A percentile compares a stretch with the other conserved stretches of the same genome.
Conservation (phyloP, 75 land plant species). For the Sequoiadendron giganteum region DNA sequence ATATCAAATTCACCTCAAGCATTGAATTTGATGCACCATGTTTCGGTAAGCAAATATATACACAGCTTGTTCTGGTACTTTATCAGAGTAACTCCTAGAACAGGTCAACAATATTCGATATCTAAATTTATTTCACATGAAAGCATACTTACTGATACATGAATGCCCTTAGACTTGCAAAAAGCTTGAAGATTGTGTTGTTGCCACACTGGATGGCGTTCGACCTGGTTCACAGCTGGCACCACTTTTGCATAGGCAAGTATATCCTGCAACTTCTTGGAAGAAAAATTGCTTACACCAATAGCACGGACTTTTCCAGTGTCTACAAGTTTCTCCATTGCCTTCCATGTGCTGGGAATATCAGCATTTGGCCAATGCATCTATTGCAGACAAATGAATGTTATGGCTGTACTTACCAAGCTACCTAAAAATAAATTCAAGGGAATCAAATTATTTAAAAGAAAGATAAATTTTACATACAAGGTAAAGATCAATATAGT, state of each 20-base stretch:
- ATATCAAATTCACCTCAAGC: neutral
- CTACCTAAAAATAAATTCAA: neutral
- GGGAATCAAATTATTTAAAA: neutral
- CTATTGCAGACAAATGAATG: neutral
- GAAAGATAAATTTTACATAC: conserved; percentile 11
- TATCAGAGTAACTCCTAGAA: neutral
- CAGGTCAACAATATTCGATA: neutral
- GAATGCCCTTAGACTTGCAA: conserved; percentile 25
- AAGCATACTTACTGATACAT: conserved; percentile 27
- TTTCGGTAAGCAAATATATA: neutral
- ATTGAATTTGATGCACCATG: neutral
- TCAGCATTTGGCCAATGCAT: conserved; percentile 12
- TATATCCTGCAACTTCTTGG: conserved; percentile 25
- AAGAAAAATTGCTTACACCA: conserved; percentile 47
- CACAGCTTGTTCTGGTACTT: neutral
- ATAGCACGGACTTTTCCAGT: conserved; percentile 29
- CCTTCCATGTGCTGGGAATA: conserved; percentile 38
- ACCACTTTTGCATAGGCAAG: conserved; percentile 25
- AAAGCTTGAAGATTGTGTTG: conserved; percentile 30
- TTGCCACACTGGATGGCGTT: conserved; percentile 49
- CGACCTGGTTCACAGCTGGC: conserved; percentile 55
- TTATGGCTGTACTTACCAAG: neutral
- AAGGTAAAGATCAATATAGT: conserved; percentile 45
- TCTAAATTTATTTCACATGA: neutral
- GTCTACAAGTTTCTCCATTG: conserved; percentile 31